phyloP scores from a whole-genome alignment of 192 early-diverging fungal species.

The Helicostylum pulchrum region DNA sequence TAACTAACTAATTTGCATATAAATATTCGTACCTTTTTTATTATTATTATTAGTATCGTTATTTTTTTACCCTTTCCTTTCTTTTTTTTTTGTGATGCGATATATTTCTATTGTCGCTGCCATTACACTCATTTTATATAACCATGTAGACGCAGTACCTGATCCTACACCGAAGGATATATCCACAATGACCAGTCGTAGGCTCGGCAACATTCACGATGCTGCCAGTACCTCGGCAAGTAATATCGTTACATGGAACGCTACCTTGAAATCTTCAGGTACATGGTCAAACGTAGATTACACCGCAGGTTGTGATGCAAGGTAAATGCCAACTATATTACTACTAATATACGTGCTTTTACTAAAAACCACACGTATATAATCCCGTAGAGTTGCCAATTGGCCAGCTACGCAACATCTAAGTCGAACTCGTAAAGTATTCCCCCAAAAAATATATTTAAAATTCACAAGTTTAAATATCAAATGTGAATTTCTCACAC shows the following conservation, averaged over 20 bases:
- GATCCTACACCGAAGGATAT: background rate
- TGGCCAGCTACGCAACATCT: constrained; percentile 26
- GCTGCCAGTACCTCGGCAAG: background rate
- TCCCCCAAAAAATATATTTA: no score
- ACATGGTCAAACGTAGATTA: constrained; percentile 24
- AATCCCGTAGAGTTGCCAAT: constrained; percentile 14
- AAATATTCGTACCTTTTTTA: no score
- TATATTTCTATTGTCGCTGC: background rate
- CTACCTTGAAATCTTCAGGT: background rate
- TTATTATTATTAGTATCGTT: no score
- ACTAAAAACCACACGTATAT: no score
- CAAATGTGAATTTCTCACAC: no score
- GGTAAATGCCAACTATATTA: background rate
- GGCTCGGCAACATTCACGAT: background rate
- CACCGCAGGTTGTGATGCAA: constrained; percentile 16
- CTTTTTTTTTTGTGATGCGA: no score
- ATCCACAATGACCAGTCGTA: background rate
- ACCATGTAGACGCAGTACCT: background rate
- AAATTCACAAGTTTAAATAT: no score
- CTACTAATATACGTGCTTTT: background rate
- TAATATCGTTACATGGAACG: background rate
- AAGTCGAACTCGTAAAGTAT: constrained; percentile 8
- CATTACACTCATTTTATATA: background rate
- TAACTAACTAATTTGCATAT: no score
- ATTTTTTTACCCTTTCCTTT: no score